Evolutionary conservation across 306 rosid genomes (phyloP).

Genomic region (Castanea crenata): DNA sequence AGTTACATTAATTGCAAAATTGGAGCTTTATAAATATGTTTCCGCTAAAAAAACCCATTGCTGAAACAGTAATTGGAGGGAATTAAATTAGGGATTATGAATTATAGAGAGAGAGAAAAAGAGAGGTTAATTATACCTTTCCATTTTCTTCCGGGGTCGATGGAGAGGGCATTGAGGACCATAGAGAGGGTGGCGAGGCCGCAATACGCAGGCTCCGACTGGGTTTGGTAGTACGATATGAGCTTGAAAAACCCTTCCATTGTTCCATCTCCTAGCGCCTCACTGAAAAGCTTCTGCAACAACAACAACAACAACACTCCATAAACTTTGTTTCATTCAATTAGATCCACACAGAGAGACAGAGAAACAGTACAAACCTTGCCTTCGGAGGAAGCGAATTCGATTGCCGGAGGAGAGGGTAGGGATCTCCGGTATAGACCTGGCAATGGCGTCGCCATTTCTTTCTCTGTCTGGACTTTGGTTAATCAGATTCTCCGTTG

Average conservation of each 20-base stretch:
- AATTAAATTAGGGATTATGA: not conserved
- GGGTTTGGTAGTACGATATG: conserved; percentile 84
- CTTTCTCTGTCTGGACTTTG: no score
- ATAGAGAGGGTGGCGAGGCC: conserved; percentile 76
- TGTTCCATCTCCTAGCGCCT: conserved; percentile 68
- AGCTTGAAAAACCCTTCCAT: conserved; percentile 86
- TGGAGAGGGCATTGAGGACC: conserved; percentile 89
- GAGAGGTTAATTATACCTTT: conserved; percentile 48
- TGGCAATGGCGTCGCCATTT: conserved; percentile 37
- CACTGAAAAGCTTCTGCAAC: conserved; percentile 51
- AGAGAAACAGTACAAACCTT: conserved; percentile 39
- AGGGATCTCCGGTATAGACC: conserved; percentile 62
- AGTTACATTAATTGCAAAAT: not conserved
- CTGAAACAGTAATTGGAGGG: not conserved
- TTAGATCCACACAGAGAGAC: not conserved
- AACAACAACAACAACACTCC: not conserved
- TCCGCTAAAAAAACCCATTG: not conserved
- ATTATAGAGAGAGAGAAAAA: no score
- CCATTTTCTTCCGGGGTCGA: conserved; percentile 99
- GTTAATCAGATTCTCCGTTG: no score
- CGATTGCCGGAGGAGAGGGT: conserved; percentile 71
- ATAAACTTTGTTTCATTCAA: not conserved
- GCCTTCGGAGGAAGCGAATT: conserved; percentile 64
- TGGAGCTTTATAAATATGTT: not conserved
- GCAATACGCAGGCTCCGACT: conserved; percentile 91